These are phyloP conservation scores for Nicotiana obtusifolia DNA, from an alignment of 257 asterid species.

Conservation along the genomic window DNA sequence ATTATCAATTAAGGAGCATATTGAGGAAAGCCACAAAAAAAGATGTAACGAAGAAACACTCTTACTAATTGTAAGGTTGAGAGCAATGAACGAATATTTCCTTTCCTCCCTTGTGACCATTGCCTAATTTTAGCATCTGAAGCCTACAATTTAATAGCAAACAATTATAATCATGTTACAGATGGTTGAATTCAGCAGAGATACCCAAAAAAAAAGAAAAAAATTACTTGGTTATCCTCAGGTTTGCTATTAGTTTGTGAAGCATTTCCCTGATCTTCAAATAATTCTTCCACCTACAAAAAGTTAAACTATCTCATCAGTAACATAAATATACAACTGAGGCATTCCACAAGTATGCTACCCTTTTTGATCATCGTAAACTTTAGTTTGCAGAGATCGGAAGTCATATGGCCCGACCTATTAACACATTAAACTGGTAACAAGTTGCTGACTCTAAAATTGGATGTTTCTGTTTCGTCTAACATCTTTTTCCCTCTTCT, in stretches of 20 bases:
- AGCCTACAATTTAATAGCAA: conserved; percentile 35
- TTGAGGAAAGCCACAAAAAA: too few species aligned
- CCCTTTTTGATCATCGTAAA: neutral
- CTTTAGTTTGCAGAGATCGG: neutral
- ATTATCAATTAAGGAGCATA: neutral
- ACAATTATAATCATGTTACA: neutral
- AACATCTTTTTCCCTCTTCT: neutral
- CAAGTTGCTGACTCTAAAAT: neutral
- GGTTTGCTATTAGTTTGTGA: conserved; percentile 31
- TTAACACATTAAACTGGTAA: neutral
- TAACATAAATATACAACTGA: neutral
- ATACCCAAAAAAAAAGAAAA: neutral
- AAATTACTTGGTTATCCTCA: conserved; percentile 46
- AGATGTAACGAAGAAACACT: neutral
- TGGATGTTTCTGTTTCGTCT: neutral
- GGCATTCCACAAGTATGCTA: neutral
- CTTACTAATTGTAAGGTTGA: conserved; percentile 88
- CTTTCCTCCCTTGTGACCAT: conserved; percentile 92
- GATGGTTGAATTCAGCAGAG: neutral
- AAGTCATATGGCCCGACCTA: neutral
- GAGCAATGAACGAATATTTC: conserved; percentile 84
- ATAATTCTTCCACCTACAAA: conserved; percentile 73
- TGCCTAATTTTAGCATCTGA: conserved; percentile 68
- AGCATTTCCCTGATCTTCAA: conserved; percentile 30
- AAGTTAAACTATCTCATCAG: conserved; percentile 1